Conservation (phyloP, 2,329 filamentous ascomycete genomes). For the Arthrobotrys musiformis region DNA sequence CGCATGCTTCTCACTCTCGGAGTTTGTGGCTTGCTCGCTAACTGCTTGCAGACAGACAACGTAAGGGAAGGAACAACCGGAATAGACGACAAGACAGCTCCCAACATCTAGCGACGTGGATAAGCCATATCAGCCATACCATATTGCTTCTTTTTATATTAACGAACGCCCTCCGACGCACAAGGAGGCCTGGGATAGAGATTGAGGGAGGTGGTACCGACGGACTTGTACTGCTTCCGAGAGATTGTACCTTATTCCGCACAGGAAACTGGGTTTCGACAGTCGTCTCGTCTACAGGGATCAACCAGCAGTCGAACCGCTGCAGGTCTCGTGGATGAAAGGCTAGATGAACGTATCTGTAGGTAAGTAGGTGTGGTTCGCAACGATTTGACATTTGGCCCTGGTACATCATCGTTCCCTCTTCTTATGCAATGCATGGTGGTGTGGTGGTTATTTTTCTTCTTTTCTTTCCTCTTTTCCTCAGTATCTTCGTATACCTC, state of each 20-base stretch:
- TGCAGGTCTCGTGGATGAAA: slow-evolving; percentile 50
- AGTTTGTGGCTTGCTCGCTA: slow-evolving; percentile 53
- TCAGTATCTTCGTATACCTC: slow-evolving; percentile 1
- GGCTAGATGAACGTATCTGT: slow-evolving; percentile 26
- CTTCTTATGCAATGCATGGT: slow-evolving; percentile 40
- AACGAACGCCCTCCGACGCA: slow-evolving; percentile 39
- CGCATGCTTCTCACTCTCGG: slow-evolving; percentile 30
- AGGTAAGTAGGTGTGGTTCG: slow-evolving; percentile 54
- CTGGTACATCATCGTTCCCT: slow-evolving; percentile 22
- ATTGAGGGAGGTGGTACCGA: slow-evolving; percentile 56
- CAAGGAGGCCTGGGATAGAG: slow-evolving; percentile 26
- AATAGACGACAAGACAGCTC: slow-evolving; percentile 16
- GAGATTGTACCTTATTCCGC: slow-evolving; percentile 50
- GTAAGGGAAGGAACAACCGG: slow-evolving; percentile 14
- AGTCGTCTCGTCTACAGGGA: slow-evolving; percentile 29
- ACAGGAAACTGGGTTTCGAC: slow-evolving; percentile 46
- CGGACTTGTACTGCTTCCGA: slow-evolving; percentile 40
- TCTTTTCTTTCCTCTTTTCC: slow-evolving; percentile 3
- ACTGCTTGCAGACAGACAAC: slow-evolving; percentile 24
- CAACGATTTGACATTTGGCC: slow-evolving; percentile 45
- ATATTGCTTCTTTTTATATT: slow-evolving; percentile 39
- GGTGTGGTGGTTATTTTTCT: slow-evolving; percentile 15
- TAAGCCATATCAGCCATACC: slow-evolving; percentile 21
- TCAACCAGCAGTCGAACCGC: slow-evolving; percentile 14
- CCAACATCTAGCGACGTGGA: slow-evolving; percentile 22